These are phyloP conservation scores for Holtermannia corniformis DNA, from an alignment of 768 basidiomycete species.

Conservation along the genomic window DNA sequence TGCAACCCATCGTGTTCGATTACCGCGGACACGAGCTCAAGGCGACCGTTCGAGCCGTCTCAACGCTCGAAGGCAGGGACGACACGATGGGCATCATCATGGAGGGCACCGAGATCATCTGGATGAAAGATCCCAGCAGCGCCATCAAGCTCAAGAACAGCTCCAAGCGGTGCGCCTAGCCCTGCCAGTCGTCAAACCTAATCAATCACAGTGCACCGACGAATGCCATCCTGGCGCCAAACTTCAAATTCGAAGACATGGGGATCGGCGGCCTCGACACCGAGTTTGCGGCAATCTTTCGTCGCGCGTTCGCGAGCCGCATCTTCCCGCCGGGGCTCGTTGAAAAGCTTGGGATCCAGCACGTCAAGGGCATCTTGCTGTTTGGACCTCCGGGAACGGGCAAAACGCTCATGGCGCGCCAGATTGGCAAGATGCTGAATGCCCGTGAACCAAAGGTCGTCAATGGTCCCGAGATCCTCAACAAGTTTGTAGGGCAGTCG, in stretches of 20 bases:
- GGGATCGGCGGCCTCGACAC: slow-evolving; percentile 94
- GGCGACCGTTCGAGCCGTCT: slow-evolving; percentile 59
- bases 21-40: slow-evolving; percentile 78
- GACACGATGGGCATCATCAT: slow-evolving; percentile 63
- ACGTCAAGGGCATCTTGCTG: slow-evolving; percentile 94
- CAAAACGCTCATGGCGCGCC: slow-evolving; percentile 93
- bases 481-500: slow-evolving; percentile 91
- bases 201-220: slow-evolving; percentile 57
- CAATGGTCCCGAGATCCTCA: slow-evolving; percentile 94
- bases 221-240: slow-evolving; percentile 90
- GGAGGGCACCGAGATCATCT: slow-evolving; percentile 82
- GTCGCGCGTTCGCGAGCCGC: slow-evolving; percentile 93
- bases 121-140: slow-evolving; percentile 73
- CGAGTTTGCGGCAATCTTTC: slow-evolving; percentile 93
- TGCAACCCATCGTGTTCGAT: slow-evolving; percentile 71
- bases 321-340: slow-evolving; percentile 97
- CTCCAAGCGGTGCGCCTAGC: slow-evolving; percentile 63
- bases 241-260: slow-evolving; percentile 99
- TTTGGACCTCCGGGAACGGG: slow-evolving; percentile 97
- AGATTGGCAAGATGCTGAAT: slow-evolving; percentile 99
- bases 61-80: slow-evolving; percentile 46
- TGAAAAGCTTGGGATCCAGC: slow-evolving; percentile 94
- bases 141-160: slow-evolving; percentile 84
- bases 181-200: background rate
- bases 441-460: slow-evolving; percentile 96